Base-by-base conservation (phyloP, 768 basidiomycete genomes). In the Lentinula guzmanii region DNA sequence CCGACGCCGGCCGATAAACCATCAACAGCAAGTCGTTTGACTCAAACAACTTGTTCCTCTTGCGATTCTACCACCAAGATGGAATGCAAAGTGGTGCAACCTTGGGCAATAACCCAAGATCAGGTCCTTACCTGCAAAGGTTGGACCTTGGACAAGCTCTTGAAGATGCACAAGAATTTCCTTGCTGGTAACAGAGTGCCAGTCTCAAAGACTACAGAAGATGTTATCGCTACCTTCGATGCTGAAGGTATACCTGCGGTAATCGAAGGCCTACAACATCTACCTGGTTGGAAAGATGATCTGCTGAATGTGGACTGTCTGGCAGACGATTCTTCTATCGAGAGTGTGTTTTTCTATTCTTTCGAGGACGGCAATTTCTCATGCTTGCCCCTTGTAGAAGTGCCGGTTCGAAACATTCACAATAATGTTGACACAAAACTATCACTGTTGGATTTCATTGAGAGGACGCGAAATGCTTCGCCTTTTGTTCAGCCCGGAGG, bases 401-500 rank as follows among this genome's bases (percentile, higher is more conserved):
- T 88, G 24, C 69, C 69, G 18, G 87, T 82, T 33, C 82, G 91
- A 35, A 87, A 93, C 63, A 74, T 92, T 6, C 80, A 83, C 63
- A 75, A 79, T 56, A 76, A 84, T 70, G 69, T 69, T 7, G 91
- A 93, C 70, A 74, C 67, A 34, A 70, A 70, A 3, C 77, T 91
- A 50, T 61, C 79, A 0, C 64, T 91, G 15, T 58, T 70, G 0
- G 82, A 86, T 1, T 86, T 90, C 63, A 74, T 91, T 21, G 67
- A 72, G 4, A 76, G 67, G 52, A 79, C 78, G 45, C 79, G 77
- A 28, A 64, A 67, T 39, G 68, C 68, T 34, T 48, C 77, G 5
- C 65, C 61, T 16, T 78, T 78, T 64, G 73, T 75, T 1, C 64
- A 62, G 11, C 67, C 74, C 34, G 73, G 74, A 63, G 83, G 83